These are phyloP conservation scores for Pleurotus salmoneostramineus DNA, from an alignment of 768 basidiomycete genomes.

Conservation along the genomic window DNA sequence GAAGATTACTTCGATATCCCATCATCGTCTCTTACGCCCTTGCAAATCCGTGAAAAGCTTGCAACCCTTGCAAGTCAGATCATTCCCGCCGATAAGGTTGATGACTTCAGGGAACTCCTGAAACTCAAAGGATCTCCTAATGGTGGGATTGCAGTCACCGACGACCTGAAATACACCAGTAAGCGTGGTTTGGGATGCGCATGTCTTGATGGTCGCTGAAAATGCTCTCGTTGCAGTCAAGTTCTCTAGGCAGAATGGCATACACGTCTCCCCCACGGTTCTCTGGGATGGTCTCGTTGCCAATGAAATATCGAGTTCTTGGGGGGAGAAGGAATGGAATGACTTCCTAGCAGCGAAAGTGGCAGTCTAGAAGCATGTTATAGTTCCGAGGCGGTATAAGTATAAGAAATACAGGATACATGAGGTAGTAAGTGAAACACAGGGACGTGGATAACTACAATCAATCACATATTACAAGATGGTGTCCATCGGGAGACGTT, in stretches of 20 bases:
- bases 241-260: slow-evolving; percentile 83
- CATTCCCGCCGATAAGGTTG: slow-evolving; percentile 45
- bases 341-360: slow-evolving; percentile 67
- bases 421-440: too few species aligned
- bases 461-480: not conserved
- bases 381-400: too few species aligned
- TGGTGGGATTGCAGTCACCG: slow-evolving; percentile 78
- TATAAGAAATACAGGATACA: too few species aligned
- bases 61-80: slow-evolving; percentile 52
- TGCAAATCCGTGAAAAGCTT: slow-evolving; percentile 74
- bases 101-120: slow-evolving; percentile 58
- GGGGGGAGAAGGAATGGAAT: slow-evolving; percentile 79
- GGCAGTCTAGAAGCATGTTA: slow-evolving; percentile 18
- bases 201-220: not conserved
- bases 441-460: too few species aligned
- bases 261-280: slow-evolving; percentile 87
- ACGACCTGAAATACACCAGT: slow-evolving; percentile 90
- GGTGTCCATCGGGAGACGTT: not conserved
- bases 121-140: slow-evolving; percentile 63
- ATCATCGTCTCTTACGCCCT: slow-evolving; percentile 56
- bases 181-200: slow-evolving; percentile 19
- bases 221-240: slow-evolving; percentile 57
- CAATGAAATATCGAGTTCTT: slow-evolving; percentile 73
- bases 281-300: slow-evolving; percentile 76
- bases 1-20: slow-evolving; percentile 80